A percentile compares a stretch with the other conserved stretches of the same genome.
phyloP scores from a whole-genome alignment of 2,329 filamentous ascomycete genomes.

The Colletotrichum tofieldiae region DNA sequence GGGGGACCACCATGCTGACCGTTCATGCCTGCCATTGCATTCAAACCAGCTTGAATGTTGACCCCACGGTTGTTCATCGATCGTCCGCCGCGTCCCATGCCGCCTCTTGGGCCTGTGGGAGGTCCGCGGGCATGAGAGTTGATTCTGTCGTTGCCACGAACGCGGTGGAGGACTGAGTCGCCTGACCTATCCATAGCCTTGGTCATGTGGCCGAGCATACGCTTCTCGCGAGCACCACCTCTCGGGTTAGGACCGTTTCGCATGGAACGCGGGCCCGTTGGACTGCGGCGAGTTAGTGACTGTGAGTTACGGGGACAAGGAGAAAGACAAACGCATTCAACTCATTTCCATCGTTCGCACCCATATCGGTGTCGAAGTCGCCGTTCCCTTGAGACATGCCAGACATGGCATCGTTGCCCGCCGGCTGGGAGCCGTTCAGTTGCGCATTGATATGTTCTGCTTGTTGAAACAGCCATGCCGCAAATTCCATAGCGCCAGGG shows the following conservation, averaged over 20 bases:
- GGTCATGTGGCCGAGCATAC: conserved; percentile 88
- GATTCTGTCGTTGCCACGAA: conserved; percentile 84
- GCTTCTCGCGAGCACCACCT: conserved; percentile 78
- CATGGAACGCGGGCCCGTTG: conserved; percentile 96
- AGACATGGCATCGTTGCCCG: conserved; percentile 48
- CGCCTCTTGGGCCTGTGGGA: conserved; percentile 79
- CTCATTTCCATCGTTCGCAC: conserved; percentile 66
- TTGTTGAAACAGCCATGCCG: conserved; percentile 94
- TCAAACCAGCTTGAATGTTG: conserved; percentile 66
- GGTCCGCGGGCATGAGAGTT: conserved; percentile 82
- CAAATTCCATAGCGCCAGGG: conserved; percentile 85
- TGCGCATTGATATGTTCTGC: conserved; percentile 78
- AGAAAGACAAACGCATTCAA: conserved; percentile 71
- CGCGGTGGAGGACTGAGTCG: conserved; percentile 85
- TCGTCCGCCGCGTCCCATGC: conserved; percentile 64
- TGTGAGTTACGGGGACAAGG: conserved; percentile 23
- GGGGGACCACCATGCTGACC: conserved; percentile 52
- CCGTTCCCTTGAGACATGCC: conserved; percentile 56
- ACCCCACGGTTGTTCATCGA: conserved; percentile 67
- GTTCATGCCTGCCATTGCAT: conserved; percentile 56
- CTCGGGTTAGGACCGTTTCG: conserved; percentile 76
- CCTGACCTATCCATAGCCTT: conserved; percentile 84
- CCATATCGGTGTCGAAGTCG: conserved; percentile 82
- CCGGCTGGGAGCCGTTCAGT: conserved; percentile 66
- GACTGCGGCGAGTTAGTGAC: conserved; percentile 73